Percentiles rank a stretch among this genome's conserved stretches.
phyloP scores from a whole-genome alignment of 257 asterid genomes.

The Nicotiana tomentosiformis region DNA sequence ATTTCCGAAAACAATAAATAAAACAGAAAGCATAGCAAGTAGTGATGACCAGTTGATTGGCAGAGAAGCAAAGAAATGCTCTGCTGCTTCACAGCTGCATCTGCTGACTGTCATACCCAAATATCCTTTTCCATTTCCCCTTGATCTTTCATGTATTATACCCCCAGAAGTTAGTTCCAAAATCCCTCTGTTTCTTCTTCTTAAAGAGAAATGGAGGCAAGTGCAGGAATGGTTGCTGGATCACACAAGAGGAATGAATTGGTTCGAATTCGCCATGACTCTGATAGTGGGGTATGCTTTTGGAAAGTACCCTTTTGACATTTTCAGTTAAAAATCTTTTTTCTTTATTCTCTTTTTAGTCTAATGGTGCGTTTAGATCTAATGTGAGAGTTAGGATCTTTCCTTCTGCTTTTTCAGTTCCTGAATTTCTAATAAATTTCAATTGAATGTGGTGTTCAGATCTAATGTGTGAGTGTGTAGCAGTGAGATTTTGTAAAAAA shows the following conservation, averaged over 20 bases:
- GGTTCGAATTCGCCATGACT: conserved; percentile 57
- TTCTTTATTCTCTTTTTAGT: no score
- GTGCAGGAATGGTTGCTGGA: conserved; percentile 84
- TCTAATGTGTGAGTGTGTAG: neutral
- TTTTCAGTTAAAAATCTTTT: neutral
- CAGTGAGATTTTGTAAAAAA: neutral
- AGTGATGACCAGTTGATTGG: neutral
- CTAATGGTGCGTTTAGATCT: neutral
- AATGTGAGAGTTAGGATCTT: no score
- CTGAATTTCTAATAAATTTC: neutral
- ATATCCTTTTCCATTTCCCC: conserved; percentile 12
- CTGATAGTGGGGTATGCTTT: conserved; percentile 59
- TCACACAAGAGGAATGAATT: conserved; percentile 68
- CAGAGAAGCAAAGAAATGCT: neutral
- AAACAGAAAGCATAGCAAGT: neutral
- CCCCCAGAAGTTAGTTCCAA: neutral
- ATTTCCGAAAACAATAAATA: no score
- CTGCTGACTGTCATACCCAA: neutral
- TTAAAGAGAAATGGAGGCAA: conserved; percentile 51
- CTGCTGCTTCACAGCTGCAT: neutral
- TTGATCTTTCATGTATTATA: neutral
- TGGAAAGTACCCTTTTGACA: neutral
- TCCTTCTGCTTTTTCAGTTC: neutral
- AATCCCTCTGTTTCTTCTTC: neutral
- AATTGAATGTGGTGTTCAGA: neutral